These are phyloP conservation scores for Flueggea neowawraea DNA, from an alignment of 441 rosid species.

Conservation along the genomic window DNA sequence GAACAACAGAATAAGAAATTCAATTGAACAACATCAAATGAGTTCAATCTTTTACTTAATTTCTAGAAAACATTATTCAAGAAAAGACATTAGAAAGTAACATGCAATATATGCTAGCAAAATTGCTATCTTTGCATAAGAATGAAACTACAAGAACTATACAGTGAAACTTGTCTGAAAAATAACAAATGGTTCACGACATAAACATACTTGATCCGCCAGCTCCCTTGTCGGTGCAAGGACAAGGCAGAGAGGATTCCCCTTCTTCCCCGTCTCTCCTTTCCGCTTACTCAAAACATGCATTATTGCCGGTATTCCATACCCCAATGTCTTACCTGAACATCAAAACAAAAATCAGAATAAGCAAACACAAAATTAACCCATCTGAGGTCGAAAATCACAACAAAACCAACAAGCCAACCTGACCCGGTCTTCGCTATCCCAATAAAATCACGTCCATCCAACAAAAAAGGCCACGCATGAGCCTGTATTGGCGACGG, in stretches of 20 bases:
- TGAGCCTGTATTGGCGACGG: constrained; percentile 94
- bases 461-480: constrained; percentile 90
- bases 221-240: constrained; percentile 95
- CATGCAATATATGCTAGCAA: too few relatives aligned
- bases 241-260: constrained; percentile 77
- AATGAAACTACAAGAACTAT: too few relatives aligned
- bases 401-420: constrained; percentile 10
- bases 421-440: constrained; percentile 97
- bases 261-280: constrained; percentile 42
- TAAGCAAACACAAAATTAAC: not conserved
- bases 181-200: not conserved
- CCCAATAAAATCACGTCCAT: constrained; percentile 88
- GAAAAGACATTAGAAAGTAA: too few relatives aligned
- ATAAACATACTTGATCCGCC: constrained; percentile 75
- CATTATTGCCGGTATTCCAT: constrained; percentile 87
- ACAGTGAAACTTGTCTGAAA: too few relatives aligned
- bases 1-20: too few relatives aligned
- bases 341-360: not conserved
- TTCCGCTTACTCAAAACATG: constrained; percentile 71
- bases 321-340: constrained; percentile 87
- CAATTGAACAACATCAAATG: too few relatives aligned
- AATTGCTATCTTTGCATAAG: too few relatives aligned
- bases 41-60: too few relatives aligned
- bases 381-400: too few relatives aligned
- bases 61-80: too few relatives aligned